Evolutionary conservation across 306 rosid species (phyloP).

Genomic region (Acacia melanoxylon): DNA sequence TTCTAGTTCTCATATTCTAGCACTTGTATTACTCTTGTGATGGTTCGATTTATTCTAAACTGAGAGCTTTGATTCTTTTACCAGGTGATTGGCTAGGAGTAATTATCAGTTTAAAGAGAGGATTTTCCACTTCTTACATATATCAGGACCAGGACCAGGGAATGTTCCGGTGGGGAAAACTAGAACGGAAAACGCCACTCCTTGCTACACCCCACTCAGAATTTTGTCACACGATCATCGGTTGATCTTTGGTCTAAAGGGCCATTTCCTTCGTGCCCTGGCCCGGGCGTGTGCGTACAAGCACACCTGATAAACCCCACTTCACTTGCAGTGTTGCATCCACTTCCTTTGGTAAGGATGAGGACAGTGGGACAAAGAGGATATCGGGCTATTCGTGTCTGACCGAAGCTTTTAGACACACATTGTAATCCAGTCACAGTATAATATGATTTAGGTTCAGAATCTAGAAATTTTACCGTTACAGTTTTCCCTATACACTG

Average conservation of each 20-base stretch:
- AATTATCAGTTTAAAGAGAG: constrained; percentile 41
- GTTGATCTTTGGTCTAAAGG: constrained; percentile 23
- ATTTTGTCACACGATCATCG: neutral
- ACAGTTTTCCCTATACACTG: constrained; percentile 32
- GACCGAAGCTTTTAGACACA: constrained; percentile 25
- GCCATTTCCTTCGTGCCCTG: constrained; percentile 6
- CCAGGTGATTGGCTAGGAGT: constrained; percentile 42
- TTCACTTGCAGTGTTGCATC: constrained; percentile 2
- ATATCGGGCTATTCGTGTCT: constrained; percentile 18
- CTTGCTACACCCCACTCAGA: constrained; percentile 5
- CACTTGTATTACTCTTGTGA: constrained; percentile 32
- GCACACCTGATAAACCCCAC: constrained; percentile 18
- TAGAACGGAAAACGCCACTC: neutral
- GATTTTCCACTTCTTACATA: constrained; percentile 32
- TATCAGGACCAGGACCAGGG: constrained; percentile 21
- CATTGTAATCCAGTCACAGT: constrained; percentile 29
- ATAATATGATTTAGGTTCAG: constrained; percentile 43
- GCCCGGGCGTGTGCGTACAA: constrained; percentile 44
- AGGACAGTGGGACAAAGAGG: constrained; percentile 24
- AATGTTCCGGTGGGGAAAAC: constrained; percentile 35
- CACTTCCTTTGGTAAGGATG: constrained; percentile 17
- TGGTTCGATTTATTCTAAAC: constrained; percentile 31
- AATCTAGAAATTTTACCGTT: constrained; percentile 38
- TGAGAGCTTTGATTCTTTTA: constrained; percentile 39
- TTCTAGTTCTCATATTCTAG: neutral